Evolutionary conservation across 345 rosid species (phyloP).

Genomic region (Citropsis articulata): DNA sequence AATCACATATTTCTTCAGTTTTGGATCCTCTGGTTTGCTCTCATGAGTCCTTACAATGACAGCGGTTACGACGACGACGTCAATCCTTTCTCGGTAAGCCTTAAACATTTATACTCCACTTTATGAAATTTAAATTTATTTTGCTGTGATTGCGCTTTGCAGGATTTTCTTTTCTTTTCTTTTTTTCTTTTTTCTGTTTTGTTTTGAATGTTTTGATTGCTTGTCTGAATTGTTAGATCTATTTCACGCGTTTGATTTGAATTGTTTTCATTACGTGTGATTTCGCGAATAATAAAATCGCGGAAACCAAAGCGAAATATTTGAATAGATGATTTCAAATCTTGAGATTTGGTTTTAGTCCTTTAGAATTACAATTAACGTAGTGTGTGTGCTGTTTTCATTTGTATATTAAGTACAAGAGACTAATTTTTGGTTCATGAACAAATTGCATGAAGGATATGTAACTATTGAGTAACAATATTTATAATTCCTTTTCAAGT

Average conservation of each 20-base stretch:
- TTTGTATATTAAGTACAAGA: neutral
- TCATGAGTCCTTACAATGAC: slow-evolving; percentile 70
- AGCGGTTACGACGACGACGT: slow-evolving; percentile 84
- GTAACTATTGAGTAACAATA: neutral
- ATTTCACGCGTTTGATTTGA: slow-evolving; percentile 14
- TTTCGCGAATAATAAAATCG: neutral
- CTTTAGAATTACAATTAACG: too few species aligned
- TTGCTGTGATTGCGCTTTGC: neutral
- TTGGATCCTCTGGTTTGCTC: slow-evolving; percentile 21
- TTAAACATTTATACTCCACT: neutral
- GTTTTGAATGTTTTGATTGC: slow-evolving; percentile 4
- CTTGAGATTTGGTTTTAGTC: neutral
- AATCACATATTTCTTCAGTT: neutral
- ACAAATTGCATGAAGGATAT: neutral
- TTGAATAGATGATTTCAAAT: neutral
- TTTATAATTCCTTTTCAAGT: neutral
- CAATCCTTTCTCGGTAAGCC: slow-evolving; percentile 88
- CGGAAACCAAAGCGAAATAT: neutral
- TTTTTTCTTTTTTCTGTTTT: neutral
- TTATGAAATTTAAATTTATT: neutral
- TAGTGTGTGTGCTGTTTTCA: neutral
- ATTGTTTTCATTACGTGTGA: neutral
- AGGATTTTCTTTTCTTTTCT: neutral
- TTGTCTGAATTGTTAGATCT: slow-evolving; percentile 15
- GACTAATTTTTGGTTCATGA: neutral